Evolutionary conservation across 768 basidiomycete species (phyloP).

Genomic region (Leccinum disarticulatum): DNA sequence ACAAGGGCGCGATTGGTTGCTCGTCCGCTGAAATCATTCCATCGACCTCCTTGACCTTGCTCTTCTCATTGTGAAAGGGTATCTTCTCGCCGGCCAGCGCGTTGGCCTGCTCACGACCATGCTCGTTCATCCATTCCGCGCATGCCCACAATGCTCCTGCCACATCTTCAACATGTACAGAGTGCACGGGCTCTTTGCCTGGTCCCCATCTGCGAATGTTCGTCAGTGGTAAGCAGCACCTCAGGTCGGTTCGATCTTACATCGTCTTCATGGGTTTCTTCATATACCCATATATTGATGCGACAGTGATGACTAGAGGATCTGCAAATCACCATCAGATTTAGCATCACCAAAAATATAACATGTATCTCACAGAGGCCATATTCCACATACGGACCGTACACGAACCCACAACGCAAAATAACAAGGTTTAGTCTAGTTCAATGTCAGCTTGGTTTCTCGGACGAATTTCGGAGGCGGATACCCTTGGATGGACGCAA

Average conservation of each 20-base stretch:
- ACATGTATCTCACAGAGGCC: constrained; percentile 54
- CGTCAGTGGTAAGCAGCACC: constrained; percentile 8
- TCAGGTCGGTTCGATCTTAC: constrained; percentile 41
- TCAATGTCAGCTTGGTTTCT: constrained; percentile 8
- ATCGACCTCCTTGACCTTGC: constrained; percentile 59
- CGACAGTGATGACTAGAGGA: constrained; percentile 69
- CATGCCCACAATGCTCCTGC: constrained; percentile 76
- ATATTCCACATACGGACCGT: constrained; percentile 78
- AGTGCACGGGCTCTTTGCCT: constrained; percentile 72
- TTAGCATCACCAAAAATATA: constrained; percentile 7
- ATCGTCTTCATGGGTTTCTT: constrained; percentile 85
- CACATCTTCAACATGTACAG: constrained; percentile 76
- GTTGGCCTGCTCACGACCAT: constrained; percentile 66
- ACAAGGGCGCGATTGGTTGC: constrained; percentile 71
- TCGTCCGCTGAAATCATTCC: constrained; percentile 56
- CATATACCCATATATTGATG: constrained; percentile 77
- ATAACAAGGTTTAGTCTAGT: constrained; percentile 78
- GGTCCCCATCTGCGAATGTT: constrained; percentile 64
- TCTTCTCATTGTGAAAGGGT: constrained; percentile 59
- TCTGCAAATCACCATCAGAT: constrained; percentile 42
- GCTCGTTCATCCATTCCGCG: constrained; percentile 69
- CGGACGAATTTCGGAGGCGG: constrained; percentile 7
- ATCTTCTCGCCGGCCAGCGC: constrained; percentile 44
- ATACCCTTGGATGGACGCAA: constrained; percentile 74
- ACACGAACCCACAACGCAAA: constrained; percentile 69